Evolutionary conservation across 345 rosid species (phyloP).

Genomic region (Eucalyptus sp.): DNA sequence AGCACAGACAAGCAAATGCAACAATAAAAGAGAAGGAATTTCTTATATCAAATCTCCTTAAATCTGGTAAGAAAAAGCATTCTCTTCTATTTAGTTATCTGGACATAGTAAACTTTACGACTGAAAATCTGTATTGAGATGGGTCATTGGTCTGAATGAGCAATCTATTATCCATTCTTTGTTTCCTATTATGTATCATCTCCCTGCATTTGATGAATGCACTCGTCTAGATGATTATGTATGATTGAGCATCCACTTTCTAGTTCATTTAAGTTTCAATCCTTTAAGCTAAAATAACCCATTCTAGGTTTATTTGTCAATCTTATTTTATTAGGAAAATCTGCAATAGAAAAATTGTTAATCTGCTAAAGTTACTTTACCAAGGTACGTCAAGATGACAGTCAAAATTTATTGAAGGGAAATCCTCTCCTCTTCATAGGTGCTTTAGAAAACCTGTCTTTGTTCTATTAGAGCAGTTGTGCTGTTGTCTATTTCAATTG

Average conservation of each 20-base stretch:
- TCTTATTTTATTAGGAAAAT: neutral
- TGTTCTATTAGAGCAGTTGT: neutral
- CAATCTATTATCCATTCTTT: neutral
- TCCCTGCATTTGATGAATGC: neutral
- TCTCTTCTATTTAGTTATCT: neutral
- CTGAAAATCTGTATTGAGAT: neutral
- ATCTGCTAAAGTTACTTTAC: neutral
- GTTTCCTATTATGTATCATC: neutral
- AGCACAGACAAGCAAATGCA: slow-evolving; percentile 85
- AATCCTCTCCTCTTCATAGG: neutral
- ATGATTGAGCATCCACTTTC: neutral
- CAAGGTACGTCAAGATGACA: neutral
- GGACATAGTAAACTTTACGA: neutral
- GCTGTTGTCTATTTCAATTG: neutral
- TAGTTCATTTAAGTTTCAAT: neutral
- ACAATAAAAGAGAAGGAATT: slow-evolving; percentile 87
- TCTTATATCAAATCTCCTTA: slow-evolving; percentile 77
- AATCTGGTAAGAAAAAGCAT: slow-evolving; percentile 46
- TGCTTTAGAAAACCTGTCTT: neutral
- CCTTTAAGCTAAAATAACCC: neutral
- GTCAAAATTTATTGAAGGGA: neutral
- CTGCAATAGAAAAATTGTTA: neutral
- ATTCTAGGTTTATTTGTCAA: neutral
- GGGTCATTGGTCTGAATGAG: neutral
- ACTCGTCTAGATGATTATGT: neutral